Evolutionary conservation across 176 grass and related monocot genomes (phyloP).

Genomic region (Stipa capillata): DNA sequence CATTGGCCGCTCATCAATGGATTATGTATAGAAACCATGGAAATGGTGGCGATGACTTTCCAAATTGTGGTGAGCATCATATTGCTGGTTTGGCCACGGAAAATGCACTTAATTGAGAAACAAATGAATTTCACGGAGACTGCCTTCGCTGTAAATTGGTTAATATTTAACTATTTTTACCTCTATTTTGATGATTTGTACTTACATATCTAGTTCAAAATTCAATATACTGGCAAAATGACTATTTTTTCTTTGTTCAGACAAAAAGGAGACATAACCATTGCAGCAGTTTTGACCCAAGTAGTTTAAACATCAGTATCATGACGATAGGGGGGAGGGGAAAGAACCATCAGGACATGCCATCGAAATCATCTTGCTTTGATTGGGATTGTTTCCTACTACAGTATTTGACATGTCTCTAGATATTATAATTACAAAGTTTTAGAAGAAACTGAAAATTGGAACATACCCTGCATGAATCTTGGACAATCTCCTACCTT

Average conservation of each 20-base stretch:
- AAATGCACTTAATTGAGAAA: too few species aligned
- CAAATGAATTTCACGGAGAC: too few species aligned
- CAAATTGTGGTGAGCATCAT: too few species aligned
- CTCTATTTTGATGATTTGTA: too few species aligned
- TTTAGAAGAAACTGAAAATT: not conserved
- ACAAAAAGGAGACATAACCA: not conserved
- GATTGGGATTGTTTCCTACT: conserved; percentile 9
- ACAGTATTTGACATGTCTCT: conserved; percentile 13
- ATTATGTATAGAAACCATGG: not conserved
- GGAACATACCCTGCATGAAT: not conserved
- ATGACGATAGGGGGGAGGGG: not conserved
- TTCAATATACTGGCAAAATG: too few species aligned
- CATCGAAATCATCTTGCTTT: conserved; percentile 2
- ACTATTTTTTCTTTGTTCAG: not conserved
- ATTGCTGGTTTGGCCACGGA: too few species aligned
- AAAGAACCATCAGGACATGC: conserved; percentile 10
- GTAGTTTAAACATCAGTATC: conserved; percentile 27
- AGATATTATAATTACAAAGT: not conserved
- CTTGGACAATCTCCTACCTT: not conserved
- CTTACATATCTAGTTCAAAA: too few species aligned
- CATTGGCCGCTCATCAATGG: not conserved
- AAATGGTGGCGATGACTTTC: too few species aligned
- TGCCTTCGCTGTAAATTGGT: too few species aligned
- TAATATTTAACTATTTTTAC: too few species aligned
- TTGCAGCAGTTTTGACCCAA: not conserved